Conservation (phyloP, 805 yeast species). For the Ogataea salicorniae region DNA sequence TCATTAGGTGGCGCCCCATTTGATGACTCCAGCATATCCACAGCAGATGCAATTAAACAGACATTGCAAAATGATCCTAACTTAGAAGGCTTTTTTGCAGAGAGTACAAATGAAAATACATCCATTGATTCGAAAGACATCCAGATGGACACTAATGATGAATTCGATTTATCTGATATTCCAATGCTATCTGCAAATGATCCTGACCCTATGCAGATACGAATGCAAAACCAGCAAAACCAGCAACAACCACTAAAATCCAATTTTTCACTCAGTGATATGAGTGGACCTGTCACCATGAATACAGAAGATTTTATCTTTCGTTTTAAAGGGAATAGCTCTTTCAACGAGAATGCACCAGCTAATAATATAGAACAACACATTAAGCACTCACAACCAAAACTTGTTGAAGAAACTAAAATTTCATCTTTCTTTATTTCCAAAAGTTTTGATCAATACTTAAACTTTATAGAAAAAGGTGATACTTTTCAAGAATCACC, state of each 20-base stretch:
- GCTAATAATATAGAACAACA: too few species aligned
- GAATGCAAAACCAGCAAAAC: neutral
- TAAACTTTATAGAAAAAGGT: constrained; percentile 11
- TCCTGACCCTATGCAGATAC: neutral
- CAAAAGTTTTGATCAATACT: constrained; percentile 1
- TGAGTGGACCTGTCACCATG: constrained; percentile 19
- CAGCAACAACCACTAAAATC: neutral
- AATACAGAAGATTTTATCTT: constrained; percentile 17
- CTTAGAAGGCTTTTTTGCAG: constrained; percentile 24
- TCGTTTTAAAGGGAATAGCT: constrained; percentile 7
- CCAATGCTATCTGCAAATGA: constrained; percentile 6
- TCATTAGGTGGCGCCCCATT: constrained; percentile 14
- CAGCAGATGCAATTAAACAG: constrained; percentile 11
- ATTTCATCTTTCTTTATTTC: constrained; percentile 2
- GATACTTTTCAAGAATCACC: constrained; percentile 6
- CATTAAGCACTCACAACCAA: neutral
- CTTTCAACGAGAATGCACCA: constrained; percentile 2
- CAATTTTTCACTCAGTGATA: neutral
- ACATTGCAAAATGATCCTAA: constrained; percentile 26
- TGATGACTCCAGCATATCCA: constrained; percentile 9
- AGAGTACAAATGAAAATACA: neutral
- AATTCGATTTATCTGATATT: constrained; percentile 24
- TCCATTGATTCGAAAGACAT: neutral
- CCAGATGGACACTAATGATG: constrained; percentile 7
- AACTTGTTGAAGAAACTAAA: neutral